Evolutionary conservation across 495 filamentous ascomycete genomes (phyloP).

Genomic region (Aspergillus heteromorphus): DNA sequence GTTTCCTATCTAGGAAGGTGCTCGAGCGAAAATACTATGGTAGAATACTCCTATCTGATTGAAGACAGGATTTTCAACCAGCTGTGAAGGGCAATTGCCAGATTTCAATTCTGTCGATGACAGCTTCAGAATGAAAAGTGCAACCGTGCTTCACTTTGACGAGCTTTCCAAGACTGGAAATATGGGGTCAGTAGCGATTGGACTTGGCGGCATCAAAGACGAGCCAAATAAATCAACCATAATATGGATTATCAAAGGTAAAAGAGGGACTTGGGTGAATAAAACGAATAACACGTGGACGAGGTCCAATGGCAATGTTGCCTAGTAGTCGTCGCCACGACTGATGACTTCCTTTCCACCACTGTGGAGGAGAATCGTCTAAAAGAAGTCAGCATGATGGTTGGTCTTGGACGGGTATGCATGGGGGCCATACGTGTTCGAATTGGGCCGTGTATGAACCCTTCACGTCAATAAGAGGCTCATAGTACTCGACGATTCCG

Average conservation of each 20-base stretch:
- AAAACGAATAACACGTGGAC: neutral
- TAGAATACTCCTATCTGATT: too few relatives aligned
- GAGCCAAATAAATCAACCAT: neutral
- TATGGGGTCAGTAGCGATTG: neutral
- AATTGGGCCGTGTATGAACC: slow-evolving; percentile 58
- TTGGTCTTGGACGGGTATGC: too few relatives aligned
- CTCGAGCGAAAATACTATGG: too few relatives aligned
- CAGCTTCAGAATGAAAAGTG: neutral
- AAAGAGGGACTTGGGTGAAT: neutral
- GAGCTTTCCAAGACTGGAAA: neutral
- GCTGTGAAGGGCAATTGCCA: too few relatives aligned
- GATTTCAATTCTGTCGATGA: too few relatives aligned
- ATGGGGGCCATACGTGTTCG: slow-evolving; percentile 48
- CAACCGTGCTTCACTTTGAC: neutral
- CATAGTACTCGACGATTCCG: slow-evolving; percentile 51
- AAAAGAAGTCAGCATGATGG: slow-evolving; percentile 5
- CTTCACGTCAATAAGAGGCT: slow-evolving; percentile 48
- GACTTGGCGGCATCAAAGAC: neutral
- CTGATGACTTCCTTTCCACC: slow-evolving; percentile 43
- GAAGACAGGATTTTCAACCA: too few relatives aligned
- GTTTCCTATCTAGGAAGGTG: too few relatives aligned
- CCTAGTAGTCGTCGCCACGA: slow-evolving; percentile 43
- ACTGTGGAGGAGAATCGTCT: slow-evolving; percentile 42
- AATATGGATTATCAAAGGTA: neutral
- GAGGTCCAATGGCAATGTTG: neutral